phyloP scores from a whole-genome alignment of 129 eudicot species.

The Pulicaria dysenterica region DNA sequence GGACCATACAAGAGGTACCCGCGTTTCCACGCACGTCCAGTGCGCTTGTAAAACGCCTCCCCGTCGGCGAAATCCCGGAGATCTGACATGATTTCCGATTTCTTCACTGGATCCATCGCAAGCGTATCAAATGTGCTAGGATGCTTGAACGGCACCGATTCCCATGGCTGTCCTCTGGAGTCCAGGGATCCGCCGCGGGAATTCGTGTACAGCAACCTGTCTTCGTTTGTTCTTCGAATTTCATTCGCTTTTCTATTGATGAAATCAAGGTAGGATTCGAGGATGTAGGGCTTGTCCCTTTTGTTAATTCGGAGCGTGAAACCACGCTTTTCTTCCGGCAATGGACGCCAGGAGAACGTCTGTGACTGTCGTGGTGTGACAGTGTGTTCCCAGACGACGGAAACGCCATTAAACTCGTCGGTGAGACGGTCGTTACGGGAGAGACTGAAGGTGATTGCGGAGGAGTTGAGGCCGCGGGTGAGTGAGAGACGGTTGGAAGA shows the following conservation, averaged over 20 bases:
- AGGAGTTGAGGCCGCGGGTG: slow-evolving; percentile 86
- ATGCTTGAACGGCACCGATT: slow-evolving; percentile 91
- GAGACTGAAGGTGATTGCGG: slow-evolving; percentile 62
- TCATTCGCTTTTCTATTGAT: slow-evolving; percentile 67
- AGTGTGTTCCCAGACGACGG: slow-evolving; percentile 77
- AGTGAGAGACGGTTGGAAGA: slow-evolving; percentile 63
- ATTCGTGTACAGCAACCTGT: slow-evolving; percentile 73
- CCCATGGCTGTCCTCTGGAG: slow-evolving; percentile 86
- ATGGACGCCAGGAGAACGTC: slow-evolving; percentile 81
- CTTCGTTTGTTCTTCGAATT: slow-evolving; percentile 60
- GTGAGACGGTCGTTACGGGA: slow-evolving; percentile 67
- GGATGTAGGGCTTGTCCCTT: slow-evolving; percentile 40
- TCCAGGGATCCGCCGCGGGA: slow-evolving; percentile 83
- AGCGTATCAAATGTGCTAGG: slow-evolving; percentile 89
- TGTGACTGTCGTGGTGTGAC: slow-evolving; percentile 66
- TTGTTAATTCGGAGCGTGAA: slow-evolving; percentile 69
- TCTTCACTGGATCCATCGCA: slow-evolving; percentile 78
- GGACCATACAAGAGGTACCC: slow-evolving; percentile 88
- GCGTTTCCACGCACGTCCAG: slow-evolving; percentile 96
- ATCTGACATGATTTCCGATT: slow-evolving; percentile 69
- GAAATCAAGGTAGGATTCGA: slow-evolving; percentile 59
- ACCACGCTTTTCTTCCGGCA: slow-evolving; percentile 88
- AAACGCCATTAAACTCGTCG: slow-evolving; percentile 55
- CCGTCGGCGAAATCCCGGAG: slow-evolving; percentile 75
- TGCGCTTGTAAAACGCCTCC: slow-evolving; percentile 59